phyloP scores from a whole-genome alignment of 148 eudicot species.

The Camellia japonica region DNA sequence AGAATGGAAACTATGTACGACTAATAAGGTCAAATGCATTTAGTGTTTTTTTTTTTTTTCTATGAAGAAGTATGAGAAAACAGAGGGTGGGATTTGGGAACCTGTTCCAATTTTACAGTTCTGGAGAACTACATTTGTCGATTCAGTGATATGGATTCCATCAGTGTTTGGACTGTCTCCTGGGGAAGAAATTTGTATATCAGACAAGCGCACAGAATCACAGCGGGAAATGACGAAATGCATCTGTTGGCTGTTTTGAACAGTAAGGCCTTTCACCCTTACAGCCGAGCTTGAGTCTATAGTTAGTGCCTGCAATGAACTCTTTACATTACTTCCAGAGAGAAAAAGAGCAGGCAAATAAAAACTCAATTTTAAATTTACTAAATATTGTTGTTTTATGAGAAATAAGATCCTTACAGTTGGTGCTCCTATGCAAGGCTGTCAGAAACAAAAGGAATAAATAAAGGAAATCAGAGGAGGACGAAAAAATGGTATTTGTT shows the following conservation, averaged over 20 bases:
- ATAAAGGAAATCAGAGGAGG: slow-evolving; percentile 19
- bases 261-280: slow-evolving; percentile 70
- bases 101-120: slow-evolving; percentile 94
- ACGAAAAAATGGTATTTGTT: not conserved
- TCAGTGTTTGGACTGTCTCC: slow-evolving; percentile 99
- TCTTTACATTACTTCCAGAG: slow-evolving; percentile 12
- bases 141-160: slow-evolving; percentile 82
- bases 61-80: not conserved
- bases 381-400: slow-evolving; percentile 8
- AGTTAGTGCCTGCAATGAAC: slow-evolving; percentile 63
- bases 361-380: not conserved
- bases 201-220: slow-evolving; percentile 57
- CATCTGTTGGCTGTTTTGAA: slow-evolving; percentile 97
- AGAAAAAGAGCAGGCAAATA: not conserved
- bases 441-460: slow-evolving; percentile 21
- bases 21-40: not conserved
- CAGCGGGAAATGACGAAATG: slow-evolving; percentile 69
- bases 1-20: not conserved
- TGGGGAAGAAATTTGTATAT: slow-evolving; percentile 70
- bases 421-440: slow-evolving; percentile 96
- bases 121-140: slow-evolving; percentile 68
- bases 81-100: slow-evolving; percentile 20
- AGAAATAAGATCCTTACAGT: slow-evolving; percentile 50
- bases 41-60: not conserved
- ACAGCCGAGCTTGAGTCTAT: slow-evolving; percentile 73